Percentiles rank a stretch among this genome's conserved stretches.
Evolutionary conservation across 805 yeast species (phyloP).

Genomic region (Saturnispora gosingensis): DNA sequence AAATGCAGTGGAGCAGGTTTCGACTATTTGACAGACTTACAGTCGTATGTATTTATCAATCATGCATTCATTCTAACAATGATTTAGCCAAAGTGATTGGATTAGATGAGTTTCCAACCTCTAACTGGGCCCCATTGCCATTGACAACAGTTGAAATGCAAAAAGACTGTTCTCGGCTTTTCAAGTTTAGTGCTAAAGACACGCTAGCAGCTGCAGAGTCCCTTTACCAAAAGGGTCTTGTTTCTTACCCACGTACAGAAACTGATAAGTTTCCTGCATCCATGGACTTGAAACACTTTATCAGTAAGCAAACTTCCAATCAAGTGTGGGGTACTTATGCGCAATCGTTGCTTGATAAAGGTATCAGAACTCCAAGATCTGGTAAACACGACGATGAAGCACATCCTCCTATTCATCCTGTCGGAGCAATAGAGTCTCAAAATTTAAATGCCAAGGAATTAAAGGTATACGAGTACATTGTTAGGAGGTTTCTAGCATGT

Average conservation of each 20-base stretch:
- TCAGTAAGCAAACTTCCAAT: slow-evolving; percentile 50
- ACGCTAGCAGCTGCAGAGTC: slow-evolving; percentile 75
- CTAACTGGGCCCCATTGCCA: slow-evolving; percentile 79
- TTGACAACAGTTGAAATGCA: slow-evolving; percentile 91
- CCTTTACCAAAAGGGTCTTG: slow-evolving; percentile 73
- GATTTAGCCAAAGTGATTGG: slow-evolving; percentile 42
- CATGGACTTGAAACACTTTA: slow-evolving; percentile 59
- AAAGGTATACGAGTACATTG: slow-evolving; percentile 78
- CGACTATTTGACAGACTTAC: slow-evolving; percentile 65
- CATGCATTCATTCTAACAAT: slow-evolving; percentile 40
- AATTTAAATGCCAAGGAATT: slow-evolving; percentile 39
- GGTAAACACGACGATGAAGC: slow-evolving; percentile 90
- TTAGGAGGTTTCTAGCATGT: slow-evolving; percentile 80
- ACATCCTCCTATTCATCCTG: slow-evolving; percentile 97
- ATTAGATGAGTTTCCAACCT: slow-evolving; percentile 52
- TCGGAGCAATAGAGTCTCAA: slow-evolving; percentile 10
- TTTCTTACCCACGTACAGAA: slow-evolving; percentile 96
- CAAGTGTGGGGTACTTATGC: slow-evolving; percentile 72
- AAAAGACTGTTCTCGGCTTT: slow-evolving; percentile 66
- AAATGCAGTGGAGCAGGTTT: slow-evolving; percentile 64
- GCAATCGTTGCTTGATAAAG: slow-evolving; percentile 29
- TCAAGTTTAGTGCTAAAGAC: slow-evolving; percentile 71
- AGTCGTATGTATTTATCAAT: slow-evolving; percentile 56
- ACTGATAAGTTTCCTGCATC: slow-evolving; percentile 75
- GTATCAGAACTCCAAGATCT: slow-evolving; percentile 57